Conservation (phyloP, 2,329 filamentous ascomycete genomes). For the Coniosporium tulheliwenetii region DNA sequence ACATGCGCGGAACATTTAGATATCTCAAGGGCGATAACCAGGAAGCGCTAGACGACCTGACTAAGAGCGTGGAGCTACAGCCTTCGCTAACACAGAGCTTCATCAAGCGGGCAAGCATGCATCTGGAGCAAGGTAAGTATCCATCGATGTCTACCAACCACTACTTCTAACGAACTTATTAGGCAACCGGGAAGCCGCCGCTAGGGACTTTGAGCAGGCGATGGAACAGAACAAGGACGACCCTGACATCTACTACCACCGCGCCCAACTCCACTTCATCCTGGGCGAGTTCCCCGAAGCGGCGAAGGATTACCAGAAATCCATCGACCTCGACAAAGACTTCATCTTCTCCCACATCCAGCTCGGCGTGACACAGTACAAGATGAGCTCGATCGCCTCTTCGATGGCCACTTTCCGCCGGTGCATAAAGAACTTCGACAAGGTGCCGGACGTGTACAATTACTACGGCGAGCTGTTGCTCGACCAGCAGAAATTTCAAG, state of each 20-base stretch:
- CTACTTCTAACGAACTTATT: constrained; percentile 15
- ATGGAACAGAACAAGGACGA: constrained; percentile 74
- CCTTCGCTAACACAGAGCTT: constrained; percentile 85
- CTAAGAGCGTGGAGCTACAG: constrained; percentile 84
- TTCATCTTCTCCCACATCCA: constrained; percentile 99
- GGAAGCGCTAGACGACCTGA: constrained; percentile 68
- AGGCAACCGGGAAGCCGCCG: constrained; percentile 75
- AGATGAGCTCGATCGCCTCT: constrained; percentile 95
- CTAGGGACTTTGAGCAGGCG: constrained; percentile 74
- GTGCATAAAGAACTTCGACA: constrained; percentile 96
- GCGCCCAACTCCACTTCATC: constrained; percentile 96
- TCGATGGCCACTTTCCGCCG: constrained; percentile 97
- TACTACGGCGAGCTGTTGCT: constrained; percentile 96
- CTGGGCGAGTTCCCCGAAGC: constrained; percentile 84
- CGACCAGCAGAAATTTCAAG: constrained; percentile 88
- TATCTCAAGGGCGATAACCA: constrained; percentile 82
- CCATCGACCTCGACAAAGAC: constrained; percentile 84
- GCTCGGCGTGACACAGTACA: constrained; percentile 97
- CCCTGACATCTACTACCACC: constrained; percentile 98
- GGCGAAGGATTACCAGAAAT: constrained; percentile 98
- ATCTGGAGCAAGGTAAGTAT: constrained; percentile 67
- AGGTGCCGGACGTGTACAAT: constrained; percentile 96
- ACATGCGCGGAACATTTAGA: constrained; percentile 90
- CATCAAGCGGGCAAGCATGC: constrained; percentile 97
- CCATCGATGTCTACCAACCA: background rate